Conservation (phyloP, 1,139 yeast species). For the Saccharomyces uvarum region DNA sequence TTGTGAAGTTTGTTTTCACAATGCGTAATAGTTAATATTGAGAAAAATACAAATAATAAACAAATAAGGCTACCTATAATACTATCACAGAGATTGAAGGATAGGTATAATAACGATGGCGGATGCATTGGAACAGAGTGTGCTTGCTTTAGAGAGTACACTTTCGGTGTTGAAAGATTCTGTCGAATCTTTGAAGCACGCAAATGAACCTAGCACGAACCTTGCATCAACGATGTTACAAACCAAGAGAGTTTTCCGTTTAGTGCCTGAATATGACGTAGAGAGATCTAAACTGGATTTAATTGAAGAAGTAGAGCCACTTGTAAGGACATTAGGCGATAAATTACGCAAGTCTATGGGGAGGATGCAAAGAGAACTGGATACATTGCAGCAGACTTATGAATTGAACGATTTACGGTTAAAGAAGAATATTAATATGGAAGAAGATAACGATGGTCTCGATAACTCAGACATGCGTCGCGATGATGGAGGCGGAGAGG, state of each 20-base stretch:
- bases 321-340: slow-evolving; percentile 32
- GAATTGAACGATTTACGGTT: slow-evolving; percentile 33
- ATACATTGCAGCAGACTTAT: slow-evolving; percentile 30
- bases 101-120: slow-evolving; percentile 11
- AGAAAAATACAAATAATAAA: background rate
- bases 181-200: slow-evolving; percentile 13
- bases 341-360: slow-evolving; percentile 35
- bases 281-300: slow-evolving; percentile 32
- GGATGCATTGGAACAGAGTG: slow-evolving; percentile 20
- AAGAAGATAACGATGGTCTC: slow-evolving; percentile 12
- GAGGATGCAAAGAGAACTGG: slow-evolving; percentile 32
- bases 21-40: background rate
- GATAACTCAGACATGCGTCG: slow-evolving; percentile 3
- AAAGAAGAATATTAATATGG: slow-evolving; percentile 13
- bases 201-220: slow-evolving; percentile 17
- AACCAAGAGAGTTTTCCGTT: slow-evolving; percentile 32
- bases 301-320: slow-evolving; percentile 33
- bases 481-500: slow-evolving; percentile 4
- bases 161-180: slow-evolving; percentile 17
- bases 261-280: slow-evolving; percentile 37
- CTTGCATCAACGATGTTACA: slow-evolving; percentile 23
- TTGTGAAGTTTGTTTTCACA: background rate
- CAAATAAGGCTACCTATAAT: background rate
- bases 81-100: background rate
- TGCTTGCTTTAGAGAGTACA: slow-evolving; percentile 18